These are phyloP conservation scores for Venturia asperata DNA, from an alignment of 2,329 filamentous ascomycete species.

Conservation along the genomic window DNA sequence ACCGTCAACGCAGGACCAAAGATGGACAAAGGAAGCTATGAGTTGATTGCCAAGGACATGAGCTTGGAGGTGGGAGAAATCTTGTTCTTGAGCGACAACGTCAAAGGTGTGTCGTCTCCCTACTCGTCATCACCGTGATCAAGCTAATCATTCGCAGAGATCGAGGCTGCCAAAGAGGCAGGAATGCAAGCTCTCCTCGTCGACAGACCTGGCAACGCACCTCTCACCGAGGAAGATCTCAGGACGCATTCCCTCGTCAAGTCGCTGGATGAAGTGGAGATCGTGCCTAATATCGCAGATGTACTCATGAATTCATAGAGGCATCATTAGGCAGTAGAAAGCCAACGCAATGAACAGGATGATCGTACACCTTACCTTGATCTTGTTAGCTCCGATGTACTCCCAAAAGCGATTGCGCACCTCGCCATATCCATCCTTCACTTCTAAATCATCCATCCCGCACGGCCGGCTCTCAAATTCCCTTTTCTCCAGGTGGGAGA, in stretches of 20 bases:
- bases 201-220: constrained; percentile 62
- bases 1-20: constrained; percentile 75
- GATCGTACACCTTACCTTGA: too few relatives aligned
- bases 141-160: constrained; percentile 32
- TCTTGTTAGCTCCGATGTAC: too few relatives aligned
- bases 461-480: too few relatives aligned
- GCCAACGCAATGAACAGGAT: too few relatives aligned
- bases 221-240: constrained; percentile 24
- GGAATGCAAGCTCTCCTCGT: constrained; percentile 39
- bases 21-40: constrained; percentile 59
- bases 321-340: too few relatives aligned
- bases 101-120: constrained; percentile 42
- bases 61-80: constrained; percentile 47
- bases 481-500: too few relatives aligned
- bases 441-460: too few relatives aligned
- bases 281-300: constrained; percentile 9
- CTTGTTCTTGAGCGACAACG: constrained; percentile 77
- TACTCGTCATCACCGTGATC: neutral
- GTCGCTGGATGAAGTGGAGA: constrained; percentile 6
- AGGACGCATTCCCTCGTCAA: constrained; percentile 15
- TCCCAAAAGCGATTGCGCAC: too few relatives aligned
- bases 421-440: too few relatives aligned
- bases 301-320: neutral
- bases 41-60: constrained; percentile 50
- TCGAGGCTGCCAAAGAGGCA: constrained; percentile 38